These are phyloP conservation scores for Thermochaetoides thermophila DNA, from an alignment of 495 filamentous ascomycete genomes.

Conservation along the genomic window DNA sequence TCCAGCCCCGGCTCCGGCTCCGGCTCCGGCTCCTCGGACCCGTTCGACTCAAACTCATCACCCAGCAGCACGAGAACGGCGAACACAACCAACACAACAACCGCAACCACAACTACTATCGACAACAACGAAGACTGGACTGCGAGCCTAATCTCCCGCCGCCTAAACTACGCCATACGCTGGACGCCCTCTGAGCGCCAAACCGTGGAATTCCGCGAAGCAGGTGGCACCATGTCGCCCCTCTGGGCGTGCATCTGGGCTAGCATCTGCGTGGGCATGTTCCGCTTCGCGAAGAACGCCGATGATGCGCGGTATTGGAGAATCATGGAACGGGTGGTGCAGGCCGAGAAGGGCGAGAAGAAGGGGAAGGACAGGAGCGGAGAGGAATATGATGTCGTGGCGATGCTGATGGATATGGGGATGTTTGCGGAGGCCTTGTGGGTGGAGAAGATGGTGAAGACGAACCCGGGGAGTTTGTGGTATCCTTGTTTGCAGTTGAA, in stretches of 20 bases:
- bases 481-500: too few species aligned
- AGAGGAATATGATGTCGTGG: background rate
- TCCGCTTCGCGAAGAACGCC: conserved; percentile 5
- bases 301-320: background rate
- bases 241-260: conserved; percentile 5
- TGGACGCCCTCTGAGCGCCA: too few species aligned
- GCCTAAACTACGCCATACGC: too few species aligned
- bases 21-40: too few species aligned
- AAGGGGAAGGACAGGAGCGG: background rate
- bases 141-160: too few species aligned
- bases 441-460: background rate
- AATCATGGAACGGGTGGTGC: conserved; percentile 4
- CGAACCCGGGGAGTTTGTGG: background rate
- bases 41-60: too few species aligned
- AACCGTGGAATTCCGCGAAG: conserved; percentile 15
- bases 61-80: too few species aligned
- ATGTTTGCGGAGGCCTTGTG: background rate
- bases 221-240: conserved; percentile 1
- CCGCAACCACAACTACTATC: too few species aligned
- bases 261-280: conserved; percentile 6
- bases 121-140: too few species aligned
- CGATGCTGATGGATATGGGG: background rate
- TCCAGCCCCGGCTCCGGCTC: too few species aligned
- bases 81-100: too few species aligned
- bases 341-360: conserved; percentile 4